Evolutionary conservation across 768 basidiomycete genomes (phyloP).

Genomic region (Collybia mongolica): DNA sequence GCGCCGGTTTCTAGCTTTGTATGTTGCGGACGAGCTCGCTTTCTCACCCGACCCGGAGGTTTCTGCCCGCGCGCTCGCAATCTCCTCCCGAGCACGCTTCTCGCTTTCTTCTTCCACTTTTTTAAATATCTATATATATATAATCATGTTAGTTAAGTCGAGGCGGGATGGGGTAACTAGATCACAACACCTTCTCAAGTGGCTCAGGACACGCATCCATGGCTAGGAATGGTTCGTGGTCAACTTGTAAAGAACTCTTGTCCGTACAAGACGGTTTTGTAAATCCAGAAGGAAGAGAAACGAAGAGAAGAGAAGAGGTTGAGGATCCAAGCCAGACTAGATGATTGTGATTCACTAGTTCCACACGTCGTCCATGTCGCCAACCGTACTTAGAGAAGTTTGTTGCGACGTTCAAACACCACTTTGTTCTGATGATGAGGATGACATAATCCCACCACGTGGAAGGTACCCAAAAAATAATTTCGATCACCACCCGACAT

Average conservation of each 20-base stretch:
- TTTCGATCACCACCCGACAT: not conserved
- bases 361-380: conserved; percentile 6
- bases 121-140: conserved; percentile 12
- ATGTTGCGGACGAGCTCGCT: conserved; percentile 13
- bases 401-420: conserved; percentile 1
- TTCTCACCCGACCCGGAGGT: not conserved
- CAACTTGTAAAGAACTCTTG: too few relatives aligned
- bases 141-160: not conserved
- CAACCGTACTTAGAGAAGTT: not conserved
- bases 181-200: conserved; percentile 12
- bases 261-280: not conserved
- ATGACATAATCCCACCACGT: conserved; percentile 8
- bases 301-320: not conserved
- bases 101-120: conserved; percentile 16
- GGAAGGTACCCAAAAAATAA: not conserved
- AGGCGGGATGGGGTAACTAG: not conserved
- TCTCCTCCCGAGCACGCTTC: conserved; percentile 12
- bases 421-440: conserved; percentile 2
- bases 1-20: conserved; percentile 34
- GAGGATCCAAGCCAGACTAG: not conserved
- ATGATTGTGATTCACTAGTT: conserved; percentile 3
- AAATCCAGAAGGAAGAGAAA: not conserved
- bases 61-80: conserved; percentile 1
- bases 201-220: conserved; percentile 13
- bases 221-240: not conserved